These are phyloP conservation scores for Phytophthora sojae DNA, from an alignment of 352 stramenopile species.

Conservation along the genomic window DNA sequence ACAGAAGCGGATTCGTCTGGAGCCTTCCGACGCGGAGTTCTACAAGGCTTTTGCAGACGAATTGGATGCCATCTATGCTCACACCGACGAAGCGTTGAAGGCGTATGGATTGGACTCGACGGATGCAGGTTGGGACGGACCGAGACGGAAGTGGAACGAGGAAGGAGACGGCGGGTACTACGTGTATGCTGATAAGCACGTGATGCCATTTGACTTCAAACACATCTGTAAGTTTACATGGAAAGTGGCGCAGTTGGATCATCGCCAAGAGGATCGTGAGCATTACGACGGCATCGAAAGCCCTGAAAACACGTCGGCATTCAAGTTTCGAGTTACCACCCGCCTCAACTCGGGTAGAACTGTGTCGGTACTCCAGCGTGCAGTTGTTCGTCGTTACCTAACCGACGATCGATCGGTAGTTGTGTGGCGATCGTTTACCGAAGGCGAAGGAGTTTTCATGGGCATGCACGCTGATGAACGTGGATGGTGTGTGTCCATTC, in stretches of 20 bases:
- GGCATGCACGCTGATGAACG: conserved; percentile 33
- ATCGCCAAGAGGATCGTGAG: conserved; percentile 28
- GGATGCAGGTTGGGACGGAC: conserved; percentile 3
- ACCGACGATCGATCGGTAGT: conserved; percentile 6
- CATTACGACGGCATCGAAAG: conserved; percentile 9
- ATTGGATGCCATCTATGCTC: conserved; percentile 6
- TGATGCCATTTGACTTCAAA: conserved; percentile 14
- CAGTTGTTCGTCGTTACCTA: conserved; percentile 13
- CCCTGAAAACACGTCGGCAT: conserved; percentile 13
- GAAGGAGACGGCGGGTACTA: conserved; percentile 21
- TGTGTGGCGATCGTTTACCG: conserved; percentile 23
- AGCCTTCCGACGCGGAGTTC: conserved; percentile 25
- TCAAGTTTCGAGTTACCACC: conserved; percentile 25
- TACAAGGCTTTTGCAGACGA: conserved; percentile 12
- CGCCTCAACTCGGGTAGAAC: conserved; percentile 17
- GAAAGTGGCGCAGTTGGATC: conserved; percentile 19
- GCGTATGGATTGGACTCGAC: conserved; percentile 16
- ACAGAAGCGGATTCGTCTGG: conserved; percentile 27
- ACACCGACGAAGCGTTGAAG: conserved; percentile 25
- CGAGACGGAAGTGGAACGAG: conserved; percentile 19
- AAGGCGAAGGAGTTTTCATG: conserved; percentile 25
- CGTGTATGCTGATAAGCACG: conserved; percentile 13
- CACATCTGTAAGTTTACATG: conserved; percentile 9
- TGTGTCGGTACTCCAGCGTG: conserved; percentile 20
- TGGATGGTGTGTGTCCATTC: conserved; percentile 18